Base-by-base conservation (phyloP, 768 basidiomycete species). In the Russula sp. region DNA sequence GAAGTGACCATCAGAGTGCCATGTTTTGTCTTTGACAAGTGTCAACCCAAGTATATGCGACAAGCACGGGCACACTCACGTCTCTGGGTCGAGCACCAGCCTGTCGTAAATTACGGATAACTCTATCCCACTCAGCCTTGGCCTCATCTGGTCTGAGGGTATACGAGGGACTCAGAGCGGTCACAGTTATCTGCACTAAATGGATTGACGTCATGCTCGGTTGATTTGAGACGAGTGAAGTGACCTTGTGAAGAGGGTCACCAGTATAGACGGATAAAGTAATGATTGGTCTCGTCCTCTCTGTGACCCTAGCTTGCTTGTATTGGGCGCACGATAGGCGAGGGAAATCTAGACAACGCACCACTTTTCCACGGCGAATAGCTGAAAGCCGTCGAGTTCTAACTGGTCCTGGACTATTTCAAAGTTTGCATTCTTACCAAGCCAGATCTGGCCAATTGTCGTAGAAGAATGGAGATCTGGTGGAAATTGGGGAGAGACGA, bases 341-440 rank as follows among this genome's bases (percentile, higher is more conserved):
- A 35, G 48, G n/a, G 8, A 49, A 52, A 64, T 20, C n/a, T 39
- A 18, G 52, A 34, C 11, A 47, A 74, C 59, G 61, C 70, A 84
- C 89, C 91, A 93, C 73, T 88, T 88, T 77, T 93, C 88, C 9
- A 94, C 91, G 0, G 89, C 91, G 71, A 92, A 94, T 60, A 93
- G 78, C 75, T 92, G 91, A 74, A 85, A 91, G 1, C 86, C 86
- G 20, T 77, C 70, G 27, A 89, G 70, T 50, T 83, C 75, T 51
- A 85, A 68, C 18, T 74, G 73, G 39, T 81, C 78, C 42, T 80
- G 75, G 8, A 78, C 77, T 59, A 83, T 73, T 68, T 80, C 78
- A 64, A 86, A 83, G 54, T 74, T 76, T 53, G 76, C 75, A 20
- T 78, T 77, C 10, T 75, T 70, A 1, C 78, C 78, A 18, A 83